Conservation (phyloP, 441 rosid genomes). For the Adansonia gregorii region DNA sequence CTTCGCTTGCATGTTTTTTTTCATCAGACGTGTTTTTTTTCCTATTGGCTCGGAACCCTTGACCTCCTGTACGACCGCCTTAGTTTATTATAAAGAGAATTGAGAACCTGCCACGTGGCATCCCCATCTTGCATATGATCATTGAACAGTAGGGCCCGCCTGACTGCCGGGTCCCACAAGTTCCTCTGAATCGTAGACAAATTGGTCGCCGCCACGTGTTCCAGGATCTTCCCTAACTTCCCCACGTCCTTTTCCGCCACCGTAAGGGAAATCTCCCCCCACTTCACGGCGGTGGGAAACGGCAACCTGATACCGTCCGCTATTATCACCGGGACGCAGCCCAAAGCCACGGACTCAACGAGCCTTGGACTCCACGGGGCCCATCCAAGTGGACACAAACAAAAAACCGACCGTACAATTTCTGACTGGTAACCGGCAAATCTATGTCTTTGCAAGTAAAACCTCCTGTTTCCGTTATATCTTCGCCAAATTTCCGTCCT, state of each 20-base stretch:
- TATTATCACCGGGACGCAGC: conserved; percentile 86
- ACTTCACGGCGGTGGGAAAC: conserved; percentile 56
- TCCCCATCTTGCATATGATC: conserved; percentile 59
- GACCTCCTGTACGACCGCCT: conserved; percentile 51
- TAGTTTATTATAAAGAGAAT: conserved; percentile 50
- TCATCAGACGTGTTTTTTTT: conserved; percentile 19
- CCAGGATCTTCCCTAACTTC: conserved; percentile 59
- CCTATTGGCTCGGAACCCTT: conserved; percentile 40
- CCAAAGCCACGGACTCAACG: conserved; percentile 78
- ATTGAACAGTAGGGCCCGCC: conserved; percentile 66
- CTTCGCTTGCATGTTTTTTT: conserved; percentile 28
- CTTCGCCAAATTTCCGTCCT: conserved; percentile 84
- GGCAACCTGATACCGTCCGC: conserved; percentile 94
- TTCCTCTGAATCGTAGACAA: conserved; percentile 66
- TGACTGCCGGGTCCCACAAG: conserved; percentile 52
- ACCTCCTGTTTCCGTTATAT: conserved; percentile 68
- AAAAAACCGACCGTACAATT: conserved; percentile 78
- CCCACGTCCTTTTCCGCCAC: conserved; percentile 80
- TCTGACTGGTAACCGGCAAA: conserved; percentile 86
- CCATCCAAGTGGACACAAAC: conserved; percentile 95
- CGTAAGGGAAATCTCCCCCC: conserved; percentile 79
- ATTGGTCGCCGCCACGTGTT: conserved; percentile 77
- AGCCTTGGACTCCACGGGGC: conserved; percentile 99
- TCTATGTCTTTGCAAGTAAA: conserved; percentile 69
- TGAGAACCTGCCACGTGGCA: conserved; percentile 87